These are phyloP conservation scores for Echites panduratus DNA, from an alignment of 257 asterid species.

Conservation along the genomic window DNA sequence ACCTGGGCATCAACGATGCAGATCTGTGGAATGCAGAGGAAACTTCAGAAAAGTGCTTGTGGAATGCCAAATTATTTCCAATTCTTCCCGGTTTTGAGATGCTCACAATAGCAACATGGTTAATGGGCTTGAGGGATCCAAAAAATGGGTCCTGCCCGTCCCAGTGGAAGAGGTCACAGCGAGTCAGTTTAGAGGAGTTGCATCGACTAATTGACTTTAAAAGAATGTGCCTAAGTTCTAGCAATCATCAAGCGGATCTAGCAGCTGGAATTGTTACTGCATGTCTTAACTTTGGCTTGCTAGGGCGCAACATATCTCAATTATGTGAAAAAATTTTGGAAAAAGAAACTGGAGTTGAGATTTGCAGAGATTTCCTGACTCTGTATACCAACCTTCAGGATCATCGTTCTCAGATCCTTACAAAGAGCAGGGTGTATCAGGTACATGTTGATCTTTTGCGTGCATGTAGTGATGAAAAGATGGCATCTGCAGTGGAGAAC, in stretches of 20 bases:
- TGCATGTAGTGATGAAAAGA: conserved; percentile 53
- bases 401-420: conserved; percentile 81
- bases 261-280: conserved; percentile 74
- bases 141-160: conserved; percentile 31
- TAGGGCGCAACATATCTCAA: conserved; percentile 79
- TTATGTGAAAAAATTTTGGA: conserved; percentile 80
- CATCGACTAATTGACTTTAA: conserved; percentile 78
- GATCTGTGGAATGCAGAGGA: conserved; percentile 67
- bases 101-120: conserved; percentile 79
- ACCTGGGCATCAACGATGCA: conserved; percentile 58
- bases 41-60: conserved; percentile 60
- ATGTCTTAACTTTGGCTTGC: conserved; percentile 77
- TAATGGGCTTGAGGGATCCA: conserved; percentile 68
- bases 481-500: conserved; percentile 61
- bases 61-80: conserved; percentile 93
- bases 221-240: conserved; percentile 70
- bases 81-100: conserved; percentile 63
- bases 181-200: conserved; percentile 88
- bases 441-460: conserved; percentile 79
- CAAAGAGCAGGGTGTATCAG: conserved; percentile 86
- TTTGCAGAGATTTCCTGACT: conserved; percentile 55
- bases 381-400: conserved; percentile 46
- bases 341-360: conserved; percentile 49
- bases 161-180: conserved; percentile 60
- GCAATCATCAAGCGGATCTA: conserved; percentile 80